Evolutionary conservation across 2,329 filamentous ascomycete genomes (phyloP).

Genomic region (Calonectria pseudoturangicola): DNA sequence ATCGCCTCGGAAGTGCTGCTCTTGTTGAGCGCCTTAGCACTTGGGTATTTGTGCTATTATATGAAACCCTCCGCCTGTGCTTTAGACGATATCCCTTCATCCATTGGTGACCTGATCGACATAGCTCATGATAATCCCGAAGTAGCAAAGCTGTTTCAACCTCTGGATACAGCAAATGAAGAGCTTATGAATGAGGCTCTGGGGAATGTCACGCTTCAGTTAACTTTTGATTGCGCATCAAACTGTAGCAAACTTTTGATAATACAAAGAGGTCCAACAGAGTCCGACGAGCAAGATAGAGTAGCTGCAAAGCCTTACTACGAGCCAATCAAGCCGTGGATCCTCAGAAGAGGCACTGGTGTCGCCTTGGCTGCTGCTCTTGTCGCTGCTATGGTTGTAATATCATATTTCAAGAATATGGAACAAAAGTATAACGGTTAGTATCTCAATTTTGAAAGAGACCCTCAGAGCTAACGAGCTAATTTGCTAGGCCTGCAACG

Average conservation of each 20-base stretch:
- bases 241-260: not conserved
- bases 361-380: not conserved
- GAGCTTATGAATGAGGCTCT: not conserved
- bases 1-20: slow-evolving; percentile 11
- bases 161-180: slow-evolving; percentile 12
- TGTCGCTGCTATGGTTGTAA: not conserved
- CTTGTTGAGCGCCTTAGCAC: not conserved
- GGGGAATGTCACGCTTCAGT: not conserved
- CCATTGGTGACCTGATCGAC: not conserved
- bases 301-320: slow-evolving; percentile 1
- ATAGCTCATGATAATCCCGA: slow-evolving; percentile 7
- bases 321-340: slow-evolving; percentile 28
- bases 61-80: not conserved
- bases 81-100: slow-evolving; percentile 7
- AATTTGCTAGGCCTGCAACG: slow-evolving; percentile 2
- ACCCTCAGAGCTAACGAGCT: not conserved
- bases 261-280: not conserved
- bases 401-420: slow-evolving; percentile 23
- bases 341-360: slow-evolving; percentile 18
- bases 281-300: not conserved
- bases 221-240: not conserved
- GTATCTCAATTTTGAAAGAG: not conserved
- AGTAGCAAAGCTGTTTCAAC: not conserved
- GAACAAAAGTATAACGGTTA: slow-evolving; percentile 15
- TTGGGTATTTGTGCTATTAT: not conserved